Evolutionary conservation across 495 filamentous ascomycete genomes (phyloP).

Genomic region (Daldinia grandis): DNA sequence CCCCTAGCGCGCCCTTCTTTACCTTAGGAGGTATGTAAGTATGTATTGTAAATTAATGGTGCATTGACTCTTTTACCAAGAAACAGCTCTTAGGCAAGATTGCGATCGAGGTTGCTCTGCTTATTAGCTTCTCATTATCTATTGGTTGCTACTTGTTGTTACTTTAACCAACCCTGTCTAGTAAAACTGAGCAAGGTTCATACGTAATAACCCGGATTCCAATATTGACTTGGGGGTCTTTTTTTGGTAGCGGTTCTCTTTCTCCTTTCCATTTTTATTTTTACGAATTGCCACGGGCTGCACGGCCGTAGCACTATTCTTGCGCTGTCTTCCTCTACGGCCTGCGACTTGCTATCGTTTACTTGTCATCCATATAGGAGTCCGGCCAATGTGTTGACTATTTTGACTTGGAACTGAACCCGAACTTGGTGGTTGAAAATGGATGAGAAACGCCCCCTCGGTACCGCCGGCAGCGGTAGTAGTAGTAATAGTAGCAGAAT

Average conservation of each 20-base stretch:
- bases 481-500: constrained; percentile 7
- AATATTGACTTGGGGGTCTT: constrained; percentile 30
- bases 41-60: constrained; percentile 7
- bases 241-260: constrained; percentile 2
- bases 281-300: constrained; percentile 10
- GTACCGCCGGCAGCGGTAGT: constrained; percentile 15
- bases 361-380: constrained; percentile 2
- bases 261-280: constrained; percentile 14
- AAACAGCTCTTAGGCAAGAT: constrained; percentile 7
- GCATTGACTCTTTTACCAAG: constrained; percentile 17
- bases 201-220: constrained; percentile 33
- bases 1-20: constrained; percentile 15
- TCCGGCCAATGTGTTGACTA: constrained; percentile 8
- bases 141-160: constrained; percentile 18
- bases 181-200: constrained; percentile 19
- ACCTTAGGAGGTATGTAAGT: no score
- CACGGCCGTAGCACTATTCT: constrained; percentile 5
- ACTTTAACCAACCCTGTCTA: constrained; percentile 20
- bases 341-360: constrained; percentile 1
- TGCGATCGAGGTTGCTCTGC: constrained; percentile 21
- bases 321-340: constrained; percentile 22
- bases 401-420: constrained; percentile 9
- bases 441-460: constrained; percentile 46
- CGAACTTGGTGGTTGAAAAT: constrained; percentile 40
- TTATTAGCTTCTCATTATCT: constrained; percentile 9